Evolutionary conservation across 1,284 basidiomycete genomes (phyloP), one percentile per base, ranked within the genome.

Genomic region (Cryptococcus hybrid): DNA sequence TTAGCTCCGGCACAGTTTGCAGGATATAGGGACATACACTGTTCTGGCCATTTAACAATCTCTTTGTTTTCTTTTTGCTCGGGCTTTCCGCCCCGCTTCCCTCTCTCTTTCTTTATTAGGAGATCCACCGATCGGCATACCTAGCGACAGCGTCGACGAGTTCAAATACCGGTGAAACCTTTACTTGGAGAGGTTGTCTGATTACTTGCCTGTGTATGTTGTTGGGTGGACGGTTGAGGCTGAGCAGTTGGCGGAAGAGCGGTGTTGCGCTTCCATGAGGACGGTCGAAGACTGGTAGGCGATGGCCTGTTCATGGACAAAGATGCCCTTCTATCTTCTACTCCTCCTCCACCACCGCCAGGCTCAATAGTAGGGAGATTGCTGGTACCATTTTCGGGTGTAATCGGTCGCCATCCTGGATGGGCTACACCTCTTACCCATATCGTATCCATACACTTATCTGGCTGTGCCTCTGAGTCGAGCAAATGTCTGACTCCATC

Each of bases 391-490:
- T 56, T 36, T 39, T 44, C 44, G 63, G 70, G 60, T 67, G 70
- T 38, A 75, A 78, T 53, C 65, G 63, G 82, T 3, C 30, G 77
- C 64, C 59, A 77, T 6, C 74, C 84, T 61, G 71, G 84, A 70
- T 92, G 90, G 60, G 84, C 83, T 5, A 90, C 85, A 36, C 90
- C 90, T 47, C 93, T 82, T 6, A 93, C 77, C 89, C 89, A 92
- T 46, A 93, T 92, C 0, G 86, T 83, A 35, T 92, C 88, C 0
- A 83, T 71, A 56, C 85, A 90, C 64, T 84, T 86, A 76, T 93
- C 90, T 1, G 89, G 89, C 3, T 83, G 84, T 1, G 76, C 76
- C 75, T 94, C 91, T 64, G 84, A 85, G 78, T 94, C 91, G 58
- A 92, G 81, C 6, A 94, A 79, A 76, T 90, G 89, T 34, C 90